Base-by-base conservation (phyloP, 2,329 filamentous ascomycete genomes). In the Apiospora koreana region DNA sequence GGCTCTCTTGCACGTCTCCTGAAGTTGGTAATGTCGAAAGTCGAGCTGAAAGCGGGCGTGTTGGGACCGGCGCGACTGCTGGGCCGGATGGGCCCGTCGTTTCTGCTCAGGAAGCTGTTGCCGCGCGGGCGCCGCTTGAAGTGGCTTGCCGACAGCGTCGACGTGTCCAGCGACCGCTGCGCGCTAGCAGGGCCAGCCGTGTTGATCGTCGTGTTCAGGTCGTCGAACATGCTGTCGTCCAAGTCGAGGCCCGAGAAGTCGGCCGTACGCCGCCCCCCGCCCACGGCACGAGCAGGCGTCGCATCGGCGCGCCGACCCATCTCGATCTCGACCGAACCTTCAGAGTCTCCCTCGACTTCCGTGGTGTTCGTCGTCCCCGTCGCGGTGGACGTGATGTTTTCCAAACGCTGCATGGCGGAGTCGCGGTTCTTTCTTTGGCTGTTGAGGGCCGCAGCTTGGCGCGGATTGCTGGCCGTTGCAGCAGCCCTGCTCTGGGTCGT, bases 1-100 rank as follows among this genome's bases (percentile, higher is more conserved):
- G 88, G 88, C 76, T 91, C 88, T 64, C 89, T 83, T 23, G 83
- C 83, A 62, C 89, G 84, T 48, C 88, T 82, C 76, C 84, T 86
- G 78, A 91, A 91, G 6, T 84, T 80, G 18, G 87, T 88, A 67
- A 91, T 84, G 70, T 87, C 90, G 74, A 83, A 79, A 16, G 79
- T 80, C 16, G 81, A 82, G 70, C 80, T 77, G 31, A 78, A 70
- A 41, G 71, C 76, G 66, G 79, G 78, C 42, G 79, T 80, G 65
- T 76, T 79, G 48, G 76, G 74, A 7, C 78, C 79, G 7, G 77
- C 71, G 54, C 79, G 78, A 70, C 79, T 80, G 69, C 77, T 78
- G 21, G 79, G 79, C 42, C 79, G 74, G 65, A 80, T 76, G 3
- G 77, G 76, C 1, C 78, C 79, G 68, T 79, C 77, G 38, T 78